Evolutionary conservation across 73 alveolate genomes (phyloP).

Genomic region (Durusdinium trenchii): DNA sequence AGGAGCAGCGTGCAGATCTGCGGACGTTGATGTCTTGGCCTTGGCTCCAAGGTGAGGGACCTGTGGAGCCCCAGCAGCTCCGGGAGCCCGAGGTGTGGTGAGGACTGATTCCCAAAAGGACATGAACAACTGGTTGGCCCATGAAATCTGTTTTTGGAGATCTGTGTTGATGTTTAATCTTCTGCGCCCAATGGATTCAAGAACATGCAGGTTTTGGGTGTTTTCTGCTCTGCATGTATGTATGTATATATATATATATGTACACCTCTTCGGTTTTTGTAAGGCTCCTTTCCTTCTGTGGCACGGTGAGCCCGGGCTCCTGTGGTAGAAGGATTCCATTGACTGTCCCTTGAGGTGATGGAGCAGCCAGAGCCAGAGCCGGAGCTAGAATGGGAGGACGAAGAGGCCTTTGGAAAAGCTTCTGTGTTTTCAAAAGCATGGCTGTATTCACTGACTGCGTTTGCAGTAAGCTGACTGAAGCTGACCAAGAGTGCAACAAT

Average conservation of each 20-base stretch:
- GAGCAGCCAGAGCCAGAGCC: background rate
- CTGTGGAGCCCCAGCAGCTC: too few relatives aligned
- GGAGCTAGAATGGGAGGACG: slow-evolving; percentile 4
- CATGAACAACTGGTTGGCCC: background rate
- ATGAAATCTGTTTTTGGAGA: background rate
- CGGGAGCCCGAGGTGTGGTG: too few relatives aligned
- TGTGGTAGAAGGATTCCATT: background rate
- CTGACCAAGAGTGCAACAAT: too few relatives aligned
- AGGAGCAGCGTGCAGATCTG: slow-evolving; percentile 35
- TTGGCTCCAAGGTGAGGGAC: slow-evolving; percentile 18
- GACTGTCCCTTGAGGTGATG: background rate
- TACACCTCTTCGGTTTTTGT: background rate
- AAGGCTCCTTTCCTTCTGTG: background rate
- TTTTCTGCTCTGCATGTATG: background rate
- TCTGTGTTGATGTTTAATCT: background rate
- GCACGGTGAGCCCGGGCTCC: background rate
- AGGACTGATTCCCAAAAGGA: too few relatives aligned
- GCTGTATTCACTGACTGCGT: too few relatives aligned
- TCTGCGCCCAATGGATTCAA: background rate
- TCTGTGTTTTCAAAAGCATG: too few relatives aligned
- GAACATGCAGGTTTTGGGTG: background rate
- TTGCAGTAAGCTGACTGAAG: too few relatives aligned
- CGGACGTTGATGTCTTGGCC: slow-evolving; percentile 25
- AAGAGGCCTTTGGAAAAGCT: too few relatives aligned
- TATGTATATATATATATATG: background rate